Base-by-base conservation (phyloP, 2,329 filamentous ascomycete genomes). In the Trichoderma lentiforme region DNA sequence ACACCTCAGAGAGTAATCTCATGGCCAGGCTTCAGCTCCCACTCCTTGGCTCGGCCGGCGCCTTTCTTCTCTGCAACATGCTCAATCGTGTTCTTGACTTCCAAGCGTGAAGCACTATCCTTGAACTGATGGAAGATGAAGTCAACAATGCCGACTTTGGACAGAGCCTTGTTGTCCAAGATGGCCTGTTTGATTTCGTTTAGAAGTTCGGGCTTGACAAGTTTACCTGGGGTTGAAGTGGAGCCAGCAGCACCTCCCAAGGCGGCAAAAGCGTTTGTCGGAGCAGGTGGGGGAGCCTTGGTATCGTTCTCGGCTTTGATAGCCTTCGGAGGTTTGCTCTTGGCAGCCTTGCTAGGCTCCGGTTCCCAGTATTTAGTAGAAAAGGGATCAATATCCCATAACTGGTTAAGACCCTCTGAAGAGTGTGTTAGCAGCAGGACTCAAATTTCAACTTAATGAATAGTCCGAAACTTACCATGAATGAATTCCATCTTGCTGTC, bases 361-460 rank as follows among this genome's bases (percentile, higher is more conserved):
- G 82, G 74, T 34, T 85, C 82, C 96, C 96, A 98, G 81, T 98
- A 98, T 0, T 84, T 81, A 0, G 89, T 89, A 0, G 93, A 95
- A 79, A 95, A 97, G 0, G 96, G 96, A 77, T 99, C 91, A 74
- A 99, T 95, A 8, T 81, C 79, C 62, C 80, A 80, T 62, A 81
- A 90, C 81, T 80, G 82, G 47, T 86, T 82, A 15, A 89, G 82
- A 71, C 79, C 78, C 69, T 85, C 86, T 87, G 74, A 9, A 70
- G 15, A 71, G 76, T 76, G 77, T 66, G 78, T 74, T 70, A 51
- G 53, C 34, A 39, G n/a, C 39, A 32, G 28, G 12, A 3, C 11
- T 21, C 39, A 11, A 14, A n/a, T 18, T 14, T 14, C 21, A 39
- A 30, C 18, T 39, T 3, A 9, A 26, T 15, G 24, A 15, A 32